Conservation (phyloP, 352 stramenopile species). For the Phytophthora sansomeana region DNA sequence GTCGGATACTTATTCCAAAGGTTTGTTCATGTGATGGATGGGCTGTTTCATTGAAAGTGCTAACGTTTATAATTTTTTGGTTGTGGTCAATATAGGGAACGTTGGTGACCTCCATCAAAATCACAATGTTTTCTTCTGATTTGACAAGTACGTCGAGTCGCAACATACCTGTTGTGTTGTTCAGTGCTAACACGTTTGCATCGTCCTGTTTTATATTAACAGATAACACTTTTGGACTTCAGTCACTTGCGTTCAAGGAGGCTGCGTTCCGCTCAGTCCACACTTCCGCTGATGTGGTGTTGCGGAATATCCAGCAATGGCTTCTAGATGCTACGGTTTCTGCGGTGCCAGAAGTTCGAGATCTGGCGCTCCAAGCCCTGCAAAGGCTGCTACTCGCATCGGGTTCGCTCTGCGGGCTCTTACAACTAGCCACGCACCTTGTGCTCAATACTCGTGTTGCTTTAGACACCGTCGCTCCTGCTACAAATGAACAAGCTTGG, state of each 20-base stretch:
- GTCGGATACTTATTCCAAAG: constrained; percentile 55
- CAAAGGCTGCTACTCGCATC: constrained; percentile 74
- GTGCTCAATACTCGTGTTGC: constrained; percentile 54
- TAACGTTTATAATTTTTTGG: constrained; percentile 4
- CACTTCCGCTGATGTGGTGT: constrained; percentile 56
- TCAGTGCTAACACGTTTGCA: constrained; percentile 9
- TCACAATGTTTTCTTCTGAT: constrained; percentile 48
- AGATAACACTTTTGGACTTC: constrained; percentile 61
- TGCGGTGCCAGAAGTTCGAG: constrained; percentile 49
- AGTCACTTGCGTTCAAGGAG: constrained; percentile 65
- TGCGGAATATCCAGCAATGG: constrained; percentile 77
- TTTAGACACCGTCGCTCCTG: constrained; percentile 3
- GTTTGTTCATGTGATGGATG: constrained; percentile 24
- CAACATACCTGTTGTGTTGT: background rate
- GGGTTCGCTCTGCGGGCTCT: constrained; percentile 79
- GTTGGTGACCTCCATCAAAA: constrained; percentile 50
- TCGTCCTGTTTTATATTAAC: background rate
- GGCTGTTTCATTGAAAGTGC: background rate
- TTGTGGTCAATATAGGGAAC: constrained; percentile 33
- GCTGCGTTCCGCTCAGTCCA: constrained; percentile 49
- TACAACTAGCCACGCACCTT: constrained; percentile 72
- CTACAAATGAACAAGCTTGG: constrained; percentile 57
- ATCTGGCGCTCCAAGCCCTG: constrained; percentile 67
- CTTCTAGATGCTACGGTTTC: constrained; percentile 69
- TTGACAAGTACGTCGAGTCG: constrained; percentile 27